Evolutionary conservation across 805 yeast genomes (phyloP).

Genomic region (Metschnikowia shivogae): DNA sequence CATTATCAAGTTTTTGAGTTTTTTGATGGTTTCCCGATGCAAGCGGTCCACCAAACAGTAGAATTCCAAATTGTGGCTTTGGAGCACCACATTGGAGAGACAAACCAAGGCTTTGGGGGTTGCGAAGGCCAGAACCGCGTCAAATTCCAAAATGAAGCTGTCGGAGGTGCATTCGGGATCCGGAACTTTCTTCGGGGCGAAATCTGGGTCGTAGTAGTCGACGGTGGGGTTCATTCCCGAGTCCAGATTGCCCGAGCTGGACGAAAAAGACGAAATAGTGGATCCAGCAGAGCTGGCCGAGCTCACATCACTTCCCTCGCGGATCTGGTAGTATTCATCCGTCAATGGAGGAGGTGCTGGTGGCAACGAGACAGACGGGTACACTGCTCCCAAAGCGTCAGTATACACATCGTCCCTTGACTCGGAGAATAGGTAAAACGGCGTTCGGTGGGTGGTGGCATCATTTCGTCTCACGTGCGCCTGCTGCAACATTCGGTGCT

Average conservation of each 20-base stretch:
- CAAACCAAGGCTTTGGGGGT: slow-evolving; percentile 44
- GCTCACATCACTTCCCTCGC: neutral
- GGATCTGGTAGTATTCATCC: slow-evolving; percentile 18
- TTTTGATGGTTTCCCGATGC: slow-evolving; percentile 54
- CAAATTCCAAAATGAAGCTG: slow-evolving; percentile 52
- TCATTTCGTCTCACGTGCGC: slow-evolving; percentile 67
- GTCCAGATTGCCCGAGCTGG: slow-evolving; percentile 13
- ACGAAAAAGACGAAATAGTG: slow-evolving; percentile 14
- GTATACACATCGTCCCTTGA: slow-evolving; percentile 46
- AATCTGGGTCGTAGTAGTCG: slow-evolving; percentile 29
- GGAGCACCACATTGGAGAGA: slow-evolving; percentile 33
- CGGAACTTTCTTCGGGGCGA: slow-evolving; percentile 25
- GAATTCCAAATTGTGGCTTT: slow-evolving; percentile 35
- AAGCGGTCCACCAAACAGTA: slow-evolving; percentile 57
- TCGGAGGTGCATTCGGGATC: slow-evolving; percentile 48
- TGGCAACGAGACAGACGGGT: slow-evolving; percentile 62
- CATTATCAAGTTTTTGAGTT: slow-evolving; percentile 33
- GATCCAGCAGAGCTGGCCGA: neutral
- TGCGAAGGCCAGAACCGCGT: slow-evolving; percentile 42
- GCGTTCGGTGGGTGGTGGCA: slow-evolving; percentile 75
- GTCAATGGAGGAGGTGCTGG: slow-evolving; percentile 58
- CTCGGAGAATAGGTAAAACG: slow-evolving; percentile 60
- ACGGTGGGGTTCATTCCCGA: slow-evolving; percentile 21
- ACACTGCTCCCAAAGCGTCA: slow-evolving; percentile 47
- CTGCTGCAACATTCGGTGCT: slow-evolving; percentile 52